phyloP scores from a whole-genome alignment of 23 red algal species.

The Pyropia yezoensis region DNA sequence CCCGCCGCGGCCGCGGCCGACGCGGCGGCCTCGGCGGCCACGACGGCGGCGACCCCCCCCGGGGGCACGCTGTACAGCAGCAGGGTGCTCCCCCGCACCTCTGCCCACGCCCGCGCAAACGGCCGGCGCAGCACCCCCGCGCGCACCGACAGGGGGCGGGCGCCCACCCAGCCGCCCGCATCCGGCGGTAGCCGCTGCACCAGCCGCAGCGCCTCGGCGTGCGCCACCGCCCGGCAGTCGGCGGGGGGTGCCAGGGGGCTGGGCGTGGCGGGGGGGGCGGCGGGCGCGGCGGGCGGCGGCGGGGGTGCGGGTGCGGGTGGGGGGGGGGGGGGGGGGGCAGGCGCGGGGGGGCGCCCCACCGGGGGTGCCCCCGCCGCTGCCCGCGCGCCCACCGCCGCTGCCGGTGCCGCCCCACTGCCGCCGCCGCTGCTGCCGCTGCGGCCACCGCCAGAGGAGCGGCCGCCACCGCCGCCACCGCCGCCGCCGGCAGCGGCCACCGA shows the following conservation, averaged over 20 bases:
- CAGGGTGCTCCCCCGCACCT: constrained; percentile 43
- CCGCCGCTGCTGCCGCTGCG: too few relatives aligned
- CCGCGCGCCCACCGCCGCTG: too few relatives aligned
- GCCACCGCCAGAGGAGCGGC: too few relatives aligned
- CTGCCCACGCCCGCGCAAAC: constrained; percentile 42
- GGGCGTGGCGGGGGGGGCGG: constrained; percentile 4
- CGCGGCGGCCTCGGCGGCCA: too few relatives aligned
- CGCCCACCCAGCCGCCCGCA: constrained; percentile 46
- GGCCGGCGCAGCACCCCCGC: constrained; percentile 35
- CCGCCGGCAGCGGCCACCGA: too few relatives aligned
- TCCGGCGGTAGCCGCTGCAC: constrained; percentile 41
- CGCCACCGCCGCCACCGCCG: too few relatives aligned
- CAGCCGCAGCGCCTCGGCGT: constrained; percentile 53
- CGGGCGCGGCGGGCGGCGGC: constrained; percentile 8
- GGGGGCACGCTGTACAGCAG: constrained; percentile 32
- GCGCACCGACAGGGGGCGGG: constrained; percentile 8
- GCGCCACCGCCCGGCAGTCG: not conserved
- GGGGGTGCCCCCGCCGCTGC: too few relatives aligned
- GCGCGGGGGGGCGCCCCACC: too few relatives aligned
- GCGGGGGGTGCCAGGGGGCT: not conserved
- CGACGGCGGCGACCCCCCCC: too few relatives aligned
- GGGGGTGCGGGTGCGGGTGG: constrained; percentile 8
- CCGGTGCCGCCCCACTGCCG: too few relatives aligned
- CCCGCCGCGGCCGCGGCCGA: too few relatives aligned
- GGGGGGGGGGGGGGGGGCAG: constrained; percentile 3